Evolutionary conservation across 352 stramenopile species (phyloP), one percentile per base, ranked within the genome.

Genomic region (Phytophthora sp.): DNA sequence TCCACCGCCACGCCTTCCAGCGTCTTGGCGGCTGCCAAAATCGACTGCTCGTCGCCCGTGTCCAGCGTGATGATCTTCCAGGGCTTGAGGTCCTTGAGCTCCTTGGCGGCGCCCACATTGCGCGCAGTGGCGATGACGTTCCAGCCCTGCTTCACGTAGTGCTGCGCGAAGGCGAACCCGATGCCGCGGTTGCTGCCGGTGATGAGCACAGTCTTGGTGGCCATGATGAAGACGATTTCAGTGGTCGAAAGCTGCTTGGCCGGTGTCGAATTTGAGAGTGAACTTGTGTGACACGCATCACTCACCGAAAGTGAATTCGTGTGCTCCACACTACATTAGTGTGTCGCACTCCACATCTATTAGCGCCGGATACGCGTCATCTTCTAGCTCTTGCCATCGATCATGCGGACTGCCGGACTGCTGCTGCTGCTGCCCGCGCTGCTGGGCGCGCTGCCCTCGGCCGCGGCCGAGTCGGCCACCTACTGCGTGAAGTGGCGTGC

Each of bases 401-500:
- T 26, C 41, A 69, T 72, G 67, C 58, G 66, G 20, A 31, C 21
- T 26, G 49, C 27, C 6, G 8, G 49, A 13, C 28, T 67, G 17
- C 20, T 72, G 39, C 41, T 70, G 32, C 39, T 70, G 21, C 51
- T 54, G 46, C 30, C 30, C 12, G 17, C 49, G 2, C 20, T 41
- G 24, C 26, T 66, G 18, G 23, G 38, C 17, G 39, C 13, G 2
- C 18, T 63, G 46, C 38, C 55, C 2, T 32, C 9, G n/a, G 21
- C 5, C n/a, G 15, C 13, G 9, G 49, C 23, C 11, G 53, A 63
- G 20, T 57, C 55, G 13, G 24, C 56, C 41, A 66, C 62, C 6
- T 43, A 79, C 69, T 95, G 86, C 50, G 62, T 93, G 42, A 81
- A 79, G 42, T 95, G 83, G 83, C 80, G 86, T 35, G 80, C 86